Base-by-base conservation (phyloP, 2,329 filamentous ascomycete species). In the Alternaria triticina region DNA sequence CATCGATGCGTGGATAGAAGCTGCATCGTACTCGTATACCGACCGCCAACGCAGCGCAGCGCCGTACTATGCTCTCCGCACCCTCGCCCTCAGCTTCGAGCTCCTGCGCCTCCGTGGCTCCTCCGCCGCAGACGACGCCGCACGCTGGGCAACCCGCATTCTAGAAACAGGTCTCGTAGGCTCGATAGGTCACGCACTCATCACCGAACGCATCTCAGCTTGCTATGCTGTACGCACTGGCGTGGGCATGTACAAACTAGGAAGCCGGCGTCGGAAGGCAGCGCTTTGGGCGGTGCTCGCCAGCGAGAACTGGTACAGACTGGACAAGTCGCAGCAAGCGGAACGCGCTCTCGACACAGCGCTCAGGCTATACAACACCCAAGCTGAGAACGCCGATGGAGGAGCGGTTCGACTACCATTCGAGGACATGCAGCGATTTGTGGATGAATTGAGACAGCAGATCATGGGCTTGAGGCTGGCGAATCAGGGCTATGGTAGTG, bases 21-120 rank as follows among this genome's bases (percentile, higher is more conserved):
- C 92, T 4, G 93, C 95, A 0, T 91, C 90, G 61, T 98, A 99
- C 80, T 97, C 94, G 0, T 99, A 98, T 78, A 88, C 93, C 54
- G 95, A 93, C 15, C 78, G 77, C 33, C 74, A 76, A 50, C 88
- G 95, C 51, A 97, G 93, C 73, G 90, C 87, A 50, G 88, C 91
- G 25, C 88, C 92, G 0, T 95, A 94, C 74, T 91, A 93, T 57
- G 92, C 94, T 0, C 82, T 96, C 15, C 91, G 96, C 11, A 92
- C 90, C 65, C 84, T 97, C 9, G 83, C 90, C 0, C 82, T 98
- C 0, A 88, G 90, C 0, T 84, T 96, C 25, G 96, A 99, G 78
- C 87, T 99, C 1, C 84, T 98, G 3, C 90, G 92, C 40, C 84
- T 96, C 11, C 88, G 94, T 7, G 93, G 93, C 23, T 91, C 92